Evolutionary conservation across 2,329 filamentous ascomycete species (phyloP).

Genomic region (Fusarium siculi): DNA sequence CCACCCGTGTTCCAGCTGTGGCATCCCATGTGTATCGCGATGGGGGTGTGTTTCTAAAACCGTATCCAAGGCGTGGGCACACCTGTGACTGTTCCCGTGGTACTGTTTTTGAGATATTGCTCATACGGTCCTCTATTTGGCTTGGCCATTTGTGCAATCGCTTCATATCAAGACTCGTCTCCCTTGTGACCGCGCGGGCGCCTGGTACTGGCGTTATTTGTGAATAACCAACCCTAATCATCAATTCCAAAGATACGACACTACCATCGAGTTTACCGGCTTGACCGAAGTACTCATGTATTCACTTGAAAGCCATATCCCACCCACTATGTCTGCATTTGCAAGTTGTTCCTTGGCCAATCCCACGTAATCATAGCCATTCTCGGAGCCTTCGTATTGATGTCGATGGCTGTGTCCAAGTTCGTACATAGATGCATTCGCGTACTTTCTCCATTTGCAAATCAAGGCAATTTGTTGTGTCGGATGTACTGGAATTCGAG

Average conservation of each 20-base stretch:
- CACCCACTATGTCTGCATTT: constrained; percentile 14
- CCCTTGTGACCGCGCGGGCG: constrained; percentile 19
- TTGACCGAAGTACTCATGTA: constrained; percentile 24
- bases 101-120: constrained; percentile 31
- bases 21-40: constrained; percentile 30
- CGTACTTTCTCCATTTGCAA: constrained; percentile 23
- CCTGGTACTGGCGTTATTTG: not conserved
- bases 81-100: constrained; percentile 34
- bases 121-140: constrained; percentile 34
- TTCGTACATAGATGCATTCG: constrained; percentile 34
- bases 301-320: constrained; percentile 14
- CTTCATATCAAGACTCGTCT: constrained; percentile 20
- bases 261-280: constrained; percentile 12
- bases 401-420: constrained; percentile 31
- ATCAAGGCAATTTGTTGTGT: constrained; percentile 17
- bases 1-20: constrained; percentile 32
- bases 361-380: constrained; percentile 30
- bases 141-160: constrained; percentile 28
- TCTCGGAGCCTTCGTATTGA: constrained; percentile 28
- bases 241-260: constrained; percentile 30
- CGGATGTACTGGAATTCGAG: constrained; percentile 21
- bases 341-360: constrained; percentile 17
- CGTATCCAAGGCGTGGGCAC: constrained; percentile 18
- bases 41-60: constrained; percentile 35
- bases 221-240: constrained; percentile 36